Conservation (phyloP, 805 yeast genomes). For the Candida nitratophila region DNA sequence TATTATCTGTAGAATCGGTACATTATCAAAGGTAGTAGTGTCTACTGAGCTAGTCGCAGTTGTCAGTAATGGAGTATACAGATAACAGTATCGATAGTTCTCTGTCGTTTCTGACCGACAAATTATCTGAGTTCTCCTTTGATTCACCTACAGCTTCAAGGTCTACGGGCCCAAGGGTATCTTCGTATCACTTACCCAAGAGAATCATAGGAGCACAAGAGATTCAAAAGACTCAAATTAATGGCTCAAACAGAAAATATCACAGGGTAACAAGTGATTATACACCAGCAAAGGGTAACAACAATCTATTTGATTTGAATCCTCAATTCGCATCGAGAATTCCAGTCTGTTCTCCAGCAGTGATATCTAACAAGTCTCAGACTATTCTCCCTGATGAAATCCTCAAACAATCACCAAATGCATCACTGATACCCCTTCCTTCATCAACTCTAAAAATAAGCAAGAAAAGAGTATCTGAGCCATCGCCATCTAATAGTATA, state of each 20-base stretch:
- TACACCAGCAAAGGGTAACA: slow-evolving; percentile 3
- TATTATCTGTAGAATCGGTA: no score
- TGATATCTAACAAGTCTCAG: no score
- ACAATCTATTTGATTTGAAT: slow-evolving; percentile 10
- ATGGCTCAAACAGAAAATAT: neutral
- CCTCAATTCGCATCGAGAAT: slow-evolving; percentile 16
- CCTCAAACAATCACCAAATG: slow-evolving; percentile 1
- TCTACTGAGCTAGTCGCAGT: no score
- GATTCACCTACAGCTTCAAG: neutral
- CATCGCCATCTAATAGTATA: neutral
- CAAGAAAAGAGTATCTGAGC: neutral
- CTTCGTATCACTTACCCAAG: neutral
- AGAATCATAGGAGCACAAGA: neutral
- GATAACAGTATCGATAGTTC: neutral
- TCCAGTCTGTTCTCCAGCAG: slow-evolving; percentile 15
- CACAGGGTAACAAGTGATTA: neutral
- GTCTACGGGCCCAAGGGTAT: neutral
- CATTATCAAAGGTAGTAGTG: no score
- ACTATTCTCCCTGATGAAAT: slow-evolving; percentile 1
- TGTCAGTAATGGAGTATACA: neutral
- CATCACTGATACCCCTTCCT: slow-evolving; percentile 12
- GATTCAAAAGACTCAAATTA: no score
- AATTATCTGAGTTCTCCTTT: neutral
- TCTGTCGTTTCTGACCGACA: neutral
- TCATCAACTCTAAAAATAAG: neutral